Conservation (phyloP, 1,139 yeast genomes). For the Saccharomyces hybrid region DNA sequence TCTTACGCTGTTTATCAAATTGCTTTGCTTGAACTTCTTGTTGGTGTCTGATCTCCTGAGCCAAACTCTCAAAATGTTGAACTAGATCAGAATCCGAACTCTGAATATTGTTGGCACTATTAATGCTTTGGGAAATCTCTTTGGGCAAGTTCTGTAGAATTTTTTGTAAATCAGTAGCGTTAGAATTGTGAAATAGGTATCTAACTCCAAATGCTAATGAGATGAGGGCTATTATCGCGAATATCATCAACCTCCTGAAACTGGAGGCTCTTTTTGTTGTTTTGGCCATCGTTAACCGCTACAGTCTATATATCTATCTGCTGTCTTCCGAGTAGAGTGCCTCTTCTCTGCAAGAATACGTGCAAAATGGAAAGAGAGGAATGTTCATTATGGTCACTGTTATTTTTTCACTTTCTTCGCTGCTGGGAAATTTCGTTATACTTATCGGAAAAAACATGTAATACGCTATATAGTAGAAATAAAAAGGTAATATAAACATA, state of each 20-base stretch:
- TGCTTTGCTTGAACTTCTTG: slow-evolving; percentile 44
- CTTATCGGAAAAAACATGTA: not conserved
- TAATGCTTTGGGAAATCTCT: slow-evolving; percentile 35
- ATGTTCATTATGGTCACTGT: not conserved
- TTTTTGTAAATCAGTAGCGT: slow-evolving; percentile 39
- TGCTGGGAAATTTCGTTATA: not conserved
- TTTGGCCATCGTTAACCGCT: slow-evolving; percentile 8
- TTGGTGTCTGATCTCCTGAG: slow-evolving; percentile 40
- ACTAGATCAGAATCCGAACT: slow-evolving; percentile 40
- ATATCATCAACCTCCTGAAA: slow-evolving; percentile 20
- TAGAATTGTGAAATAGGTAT: slow-evolving; percentile 20
- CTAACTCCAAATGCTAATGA: slow-evolving; percentile 17
- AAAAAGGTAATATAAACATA: not conserved
- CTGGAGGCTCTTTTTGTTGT: slow-evolving; percentile 10
- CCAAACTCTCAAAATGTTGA: slow-evolving; percentile 43
- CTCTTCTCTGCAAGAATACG: not conserved
- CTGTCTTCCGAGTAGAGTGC: not conserved
- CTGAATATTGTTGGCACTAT: slow-evolving; percentile 27
- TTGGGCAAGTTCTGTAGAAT: slow-evolving; percentile 40
- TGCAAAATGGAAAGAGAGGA: not conserved
- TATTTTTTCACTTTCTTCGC: not conserved
- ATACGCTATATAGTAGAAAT: not conserved
- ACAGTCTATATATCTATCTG: not conserved
- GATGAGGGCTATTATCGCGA: slow-evolving; percentile 28
- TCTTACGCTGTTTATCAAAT: slow-evolving; percentile 45